Evolutionary conservation across 2,329 filamentous ascomycete species (phyloP).

Genomic region (Diaporthe aspalathi): DNA sequence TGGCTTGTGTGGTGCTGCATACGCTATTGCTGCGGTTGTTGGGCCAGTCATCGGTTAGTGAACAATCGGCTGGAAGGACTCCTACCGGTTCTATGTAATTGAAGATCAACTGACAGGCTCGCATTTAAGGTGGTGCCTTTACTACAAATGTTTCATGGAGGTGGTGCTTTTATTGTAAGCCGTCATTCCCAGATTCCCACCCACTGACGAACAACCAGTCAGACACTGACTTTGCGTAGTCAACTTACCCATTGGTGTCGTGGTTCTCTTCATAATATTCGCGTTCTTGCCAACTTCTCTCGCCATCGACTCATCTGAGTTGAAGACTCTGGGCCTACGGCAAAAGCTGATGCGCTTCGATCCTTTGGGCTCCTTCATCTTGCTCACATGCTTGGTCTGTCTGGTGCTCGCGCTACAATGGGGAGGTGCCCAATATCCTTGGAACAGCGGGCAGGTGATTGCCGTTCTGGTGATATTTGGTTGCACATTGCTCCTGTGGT

Average conservation of each 20-base stretch:
- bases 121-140: neutral
- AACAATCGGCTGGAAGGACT: neutral
- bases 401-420: neutral
- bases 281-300: neutral
- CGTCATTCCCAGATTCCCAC: neutral
- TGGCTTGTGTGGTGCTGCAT: conserved; percentile 2
- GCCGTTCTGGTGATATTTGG: conserved; percentile 2
- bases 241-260: neutral
- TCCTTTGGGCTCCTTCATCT: neutral
- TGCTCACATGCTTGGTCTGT: neutral
- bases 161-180: conserved; percentile 2
- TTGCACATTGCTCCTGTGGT: neutral
- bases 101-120: neutral
- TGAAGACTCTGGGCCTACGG: neutral
- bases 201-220: neutral
- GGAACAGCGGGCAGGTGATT: neutral
- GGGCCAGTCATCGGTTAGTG: conserved; percentile 8
- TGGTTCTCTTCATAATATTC: neutral
- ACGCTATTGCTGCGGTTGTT: conserved; percentile 6
- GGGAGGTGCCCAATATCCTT: neutral
- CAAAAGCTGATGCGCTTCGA: neutral
- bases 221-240: no score
- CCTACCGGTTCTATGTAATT: neutral
- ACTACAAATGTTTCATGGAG: conserved; percentile 6
- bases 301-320: neutral